These are phyloP conservation scores for Suhomyces sp. DNA, from an alignment of 805 yeast genomes.

Conservation along the genomic window DNA sequence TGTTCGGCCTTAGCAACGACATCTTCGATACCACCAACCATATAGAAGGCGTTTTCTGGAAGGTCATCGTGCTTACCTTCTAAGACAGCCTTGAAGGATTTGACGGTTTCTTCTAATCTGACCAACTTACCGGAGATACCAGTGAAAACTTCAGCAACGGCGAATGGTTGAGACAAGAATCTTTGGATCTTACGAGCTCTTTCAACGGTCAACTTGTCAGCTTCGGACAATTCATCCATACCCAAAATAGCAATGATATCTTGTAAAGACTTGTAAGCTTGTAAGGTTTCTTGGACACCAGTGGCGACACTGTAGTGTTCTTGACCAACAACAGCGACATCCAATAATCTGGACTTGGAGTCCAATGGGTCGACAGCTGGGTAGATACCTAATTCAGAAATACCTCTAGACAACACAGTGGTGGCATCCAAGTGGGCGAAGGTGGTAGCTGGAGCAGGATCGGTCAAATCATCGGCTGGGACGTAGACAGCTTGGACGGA, in stretches of 20 bases:
- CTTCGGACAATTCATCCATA: slow-evolving; percentile 99
- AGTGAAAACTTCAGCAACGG: slow-evolving; percentile 99
- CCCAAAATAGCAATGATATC: slow-evolving; percentile 99
- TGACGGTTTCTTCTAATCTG: slow-evolving; percentile 90
- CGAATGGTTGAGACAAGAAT: slow-evolving; percentile 99
- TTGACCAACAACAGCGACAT: slow-evolving; percentile 95
- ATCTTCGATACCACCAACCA: slow-evolving; percentile 99
- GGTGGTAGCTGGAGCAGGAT: slow-evolving; percentile 99
- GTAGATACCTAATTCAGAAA: slow-evolving; percentile 99
- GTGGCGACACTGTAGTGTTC: slow-evolving; percentile 98
- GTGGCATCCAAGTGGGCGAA: slow-evolving; percentile 99
- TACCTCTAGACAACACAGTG: slow-evolving; percentile 99
- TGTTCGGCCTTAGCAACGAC: slow-evolving; percentile 98
- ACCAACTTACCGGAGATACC: slow-evolving; percentile 99
- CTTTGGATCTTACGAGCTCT: slow-evolving; percentile 99
- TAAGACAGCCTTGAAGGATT: slow-evolving; percentile 93
- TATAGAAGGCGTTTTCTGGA: slow-evolving; percentile 99
- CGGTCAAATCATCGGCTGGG: slow-evolving; percentile 99
- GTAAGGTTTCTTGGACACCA: slow-evolving; percentile 95
- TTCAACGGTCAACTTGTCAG: slow-evolving; percentile 98
- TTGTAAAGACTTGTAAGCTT: slow-evolving; percentile 99
- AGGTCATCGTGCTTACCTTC: slow-evolving; percentile 98
- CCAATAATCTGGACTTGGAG: slow-evolving; percentile 98
- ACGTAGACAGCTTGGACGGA: slow-evolving; percentile 99
- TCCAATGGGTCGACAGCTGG: slow-evolving; percentile 99